Conservation (phyloP, 1,284 basidiomycete genomes). For the Trichosporon coremiiforme region DNA sequence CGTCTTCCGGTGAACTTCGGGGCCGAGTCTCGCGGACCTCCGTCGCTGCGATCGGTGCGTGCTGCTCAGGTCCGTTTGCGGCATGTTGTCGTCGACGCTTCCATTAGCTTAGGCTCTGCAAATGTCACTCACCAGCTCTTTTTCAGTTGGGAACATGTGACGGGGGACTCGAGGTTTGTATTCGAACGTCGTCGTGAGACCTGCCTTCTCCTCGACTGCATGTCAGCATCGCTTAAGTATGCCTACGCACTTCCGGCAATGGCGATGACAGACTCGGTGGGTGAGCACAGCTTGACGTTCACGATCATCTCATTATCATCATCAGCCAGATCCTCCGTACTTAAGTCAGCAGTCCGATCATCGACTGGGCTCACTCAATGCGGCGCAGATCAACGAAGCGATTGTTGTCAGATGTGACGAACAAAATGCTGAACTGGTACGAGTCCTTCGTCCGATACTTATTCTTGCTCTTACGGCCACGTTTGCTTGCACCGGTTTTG, state of each 20-base stretch:
- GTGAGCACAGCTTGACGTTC: constrained; percentile 30
- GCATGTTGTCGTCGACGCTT: background rate
- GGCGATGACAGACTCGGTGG: constrained; percentile 33
- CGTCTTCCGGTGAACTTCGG: background rate
- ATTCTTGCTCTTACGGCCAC: background rate
- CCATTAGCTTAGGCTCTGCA: background rate
- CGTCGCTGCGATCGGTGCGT: too few species aligned
- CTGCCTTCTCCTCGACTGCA: constrained; percentile 48
- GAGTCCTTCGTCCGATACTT: background rate
- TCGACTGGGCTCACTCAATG: constrained; percentile 17
- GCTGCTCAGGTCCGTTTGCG: background rate
- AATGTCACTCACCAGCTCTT: background rate
- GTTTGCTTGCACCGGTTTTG: background rate
- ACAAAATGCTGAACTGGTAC: constrained; percentile 32
- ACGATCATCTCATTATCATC: constrained; percentile 29
- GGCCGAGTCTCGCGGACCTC: background rate
- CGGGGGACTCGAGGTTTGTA: constrained; percentile 34
- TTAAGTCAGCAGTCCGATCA: constrained; percentile 20
- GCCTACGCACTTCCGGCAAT: constrained; percentile 36
- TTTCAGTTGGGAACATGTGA: constrained; percentile 30
- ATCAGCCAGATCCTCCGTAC: constrained; percentile 31
- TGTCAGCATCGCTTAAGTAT: background rate
- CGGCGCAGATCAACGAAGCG: constrained; percentile 29
- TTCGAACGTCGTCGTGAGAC: constrained; percentile 36
- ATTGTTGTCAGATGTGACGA: constrained; percentile 30